Evolutionary conservation across 768 basidiomycete genomes (phyloP), one percentile per base, ranked within the genome.

Genomic region (Daedalea quercina): DNA sequence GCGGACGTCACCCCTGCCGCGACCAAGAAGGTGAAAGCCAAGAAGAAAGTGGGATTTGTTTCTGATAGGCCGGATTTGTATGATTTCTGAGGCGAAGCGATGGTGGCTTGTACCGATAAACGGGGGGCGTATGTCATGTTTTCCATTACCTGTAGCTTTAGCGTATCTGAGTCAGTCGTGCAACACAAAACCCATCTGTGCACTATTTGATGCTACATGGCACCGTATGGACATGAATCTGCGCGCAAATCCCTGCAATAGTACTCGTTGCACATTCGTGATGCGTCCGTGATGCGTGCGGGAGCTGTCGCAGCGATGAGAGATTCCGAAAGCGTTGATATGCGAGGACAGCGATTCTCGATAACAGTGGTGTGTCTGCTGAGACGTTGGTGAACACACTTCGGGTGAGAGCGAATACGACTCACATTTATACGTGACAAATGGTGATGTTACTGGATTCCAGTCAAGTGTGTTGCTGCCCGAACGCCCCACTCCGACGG

Each of bases 11-110:
- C 22, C 51, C 19, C 37, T 6, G 15, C 54, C 42, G 70, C 68
- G 54, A 37, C 59, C 37, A 81, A 76, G 70, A 80, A 77, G 67
- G 59, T 65, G 2, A 79, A 78, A 69, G 84, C 56, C 31, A 72
- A 77, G 70, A 89, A 89, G 71, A 78, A 73, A 52, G 87, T 90
- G 1, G 82, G 76, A 1, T 90, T 90, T 66, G 75, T 72, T 49
- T 78, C 80, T 52, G 84, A 86, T 60, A 70, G 73, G 54, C 82
- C 80, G 26, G 87, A 88, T 56, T 57, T 89, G 67, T 89, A 88
- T 63, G 87, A 86, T 61, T 88, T 87, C 65, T 88, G 37, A 50
- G n/a, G n/a, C n/a, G n/a, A n/a, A n/a, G n/a, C n/a, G n/a, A n/a
- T n/a, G n/a, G n/a, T n/a, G n/a, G n/a, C n/a, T n/a, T n/a, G n/a